Conservation (phyloP, 306 rosid species). For the Gillenia trifoliata region DNA sequence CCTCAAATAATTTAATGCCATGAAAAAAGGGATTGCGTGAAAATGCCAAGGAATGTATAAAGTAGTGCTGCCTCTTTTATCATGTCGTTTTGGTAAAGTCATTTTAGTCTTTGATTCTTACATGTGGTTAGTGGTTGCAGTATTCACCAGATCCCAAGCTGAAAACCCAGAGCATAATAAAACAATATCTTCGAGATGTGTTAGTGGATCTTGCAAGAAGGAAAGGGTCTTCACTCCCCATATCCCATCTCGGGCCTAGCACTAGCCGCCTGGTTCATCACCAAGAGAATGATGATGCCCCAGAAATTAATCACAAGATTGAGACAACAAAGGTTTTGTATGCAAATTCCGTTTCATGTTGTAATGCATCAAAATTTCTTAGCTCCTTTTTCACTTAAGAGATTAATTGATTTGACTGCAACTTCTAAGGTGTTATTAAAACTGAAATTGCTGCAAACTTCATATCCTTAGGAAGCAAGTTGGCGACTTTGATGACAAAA, state of each 20-base stretch:
- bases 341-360: no score
- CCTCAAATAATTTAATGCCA: no score
- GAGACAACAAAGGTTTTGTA: constrained; percentile 6
- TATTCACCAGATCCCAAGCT: constrained; percentile 35
- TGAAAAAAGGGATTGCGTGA: no score
- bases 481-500: no score
- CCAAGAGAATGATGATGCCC: constrained; percentile 19
- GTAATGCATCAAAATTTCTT: no score
- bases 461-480: no score
- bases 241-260: constrained; percentile 56
- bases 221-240: constrained; percentile 60
- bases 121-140: constrained; percentile 15
- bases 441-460: no score
- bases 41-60: no score
- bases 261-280: constrained; percentile 53
- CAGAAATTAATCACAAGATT: constrained; percentile 54
- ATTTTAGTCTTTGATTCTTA: not conserved
- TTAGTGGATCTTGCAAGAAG: constrained; percentile 49
- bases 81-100: not conserved
- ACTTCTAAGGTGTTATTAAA: no score
- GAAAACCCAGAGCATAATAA: constrained; percentile 60
- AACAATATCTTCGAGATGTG: constrained; percentile 45
- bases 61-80: no score
- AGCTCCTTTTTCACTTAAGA: no score
- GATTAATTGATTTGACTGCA: no score